Base-by-base conservation (phyloP, 78 protist species). In the Dictyostelium brefeldianum region DNA sequence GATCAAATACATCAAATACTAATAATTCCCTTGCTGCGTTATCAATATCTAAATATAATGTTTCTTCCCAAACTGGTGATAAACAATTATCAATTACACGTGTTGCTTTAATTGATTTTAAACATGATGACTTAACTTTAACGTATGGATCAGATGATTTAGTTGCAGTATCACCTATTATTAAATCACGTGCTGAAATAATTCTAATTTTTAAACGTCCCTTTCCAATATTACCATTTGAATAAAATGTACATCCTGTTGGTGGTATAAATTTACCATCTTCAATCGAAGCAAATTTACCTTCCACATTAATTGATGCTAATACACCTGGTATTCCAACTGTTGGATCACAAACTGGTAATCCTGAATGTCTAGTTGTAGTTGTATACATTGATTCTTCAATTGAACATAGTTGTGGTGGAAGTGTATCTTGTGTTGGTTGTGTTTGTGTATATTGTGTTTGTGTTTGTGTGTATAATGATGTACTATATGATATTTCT, bases 1-100 rank as follows among this genome's bases (percentile, higher is more conserved):
- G 62, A 62, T 85, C 92, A 77, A 62, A 85, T 1, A 85, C 92
- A 25, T 85, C 83, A 27, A 71, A 27, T 17, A 53, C 22, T 0
- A 83, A n/a, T 10, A 41, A 71, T 22, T 78, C 83, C 8, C 36
- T 54, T 5, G 12, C 17, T 3, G 31, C 64, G 17, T 18, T 7
- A 14, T 78, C 54, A 4, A 78, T 59, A 5, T 20, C 20, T 3
- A 78, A 36, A 4, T 57, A 6, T 25, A 53, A 8, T 17, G 50
- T 31, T 53, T 53, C 83, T 5, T 78, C 50, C 83, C 83, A 78
- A 53, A 29, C 29, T 50, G 83, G 83, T n/a, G 53, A 53, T 3
- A 78, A 29, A 31, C 57, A 48, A 15, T 78, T 48, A 15, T 25
- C 22, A 10, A 53, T 18, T 2, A 53, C 4, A 18, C 6, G 11